Percentiles rank a stretch among this genome's conserved stretches.
phyloP scores from a whole-genome alignment of 1,284 basidiomycete genomes.

The Ustilago trichophora region DNA sequence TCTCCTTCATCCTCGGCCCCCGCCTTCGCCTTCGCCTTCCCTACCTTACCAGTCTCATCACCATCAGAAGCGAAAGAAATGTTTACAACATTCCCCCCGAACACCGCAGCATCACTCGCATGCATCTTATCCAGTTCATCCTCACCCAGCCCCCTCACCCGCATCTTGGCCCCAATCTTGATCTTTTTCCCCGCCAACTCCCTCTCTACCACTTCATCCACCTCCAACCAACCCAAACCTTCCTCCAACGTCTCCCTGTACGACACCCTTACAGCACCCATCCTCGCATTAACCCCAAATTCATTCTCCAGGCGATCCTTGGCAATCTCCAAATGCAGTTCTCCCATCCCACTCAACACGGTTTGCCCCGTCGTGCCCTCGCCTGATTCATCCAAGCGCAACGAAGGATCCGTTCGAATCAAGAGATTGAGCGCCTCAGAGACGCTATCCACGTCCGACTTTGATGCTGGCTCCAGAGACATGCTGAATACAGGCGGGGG shows the following conservation, averaged over 20 bases:
- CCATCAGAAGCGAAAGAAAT: conserved; percentile 16
- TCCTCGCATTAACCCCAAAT: conserved; percentile 80
- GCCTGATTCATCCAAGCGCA: conserved; percentile 71
- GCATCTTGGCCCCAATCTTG: conserved; percentile 40
- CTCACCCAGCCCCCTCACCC: conserved; percentile 33
- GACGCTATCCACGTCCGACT: conserved; percentile 76
- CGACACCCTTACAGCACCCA: conserved; percentile 80
- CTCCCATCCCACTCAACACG: conserved; percentile 82
- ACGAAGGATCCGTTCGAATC: conserved; percentile 84
- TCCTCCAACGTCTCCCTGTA: conserved; percentile 77
- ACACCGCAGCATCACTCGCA: conserved; percentile 14
- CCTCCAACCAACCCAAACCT: conserved; percentile 19
- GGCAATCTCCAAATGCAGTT: conserved; percentile 85
- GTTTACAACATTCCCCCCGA: conserved; percentile 52
- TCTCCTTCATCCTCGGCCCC: conserved; percentile 13
- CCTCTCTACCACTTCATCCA: conserved; percentile 50
- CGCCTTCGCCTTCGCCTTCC: not conserved
- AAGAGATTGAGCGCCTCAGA: conserved; percentile 78
- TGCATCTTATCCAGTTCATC: conserved; percentile 21
- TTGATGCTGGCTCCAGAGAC: conserved; percentile 60
- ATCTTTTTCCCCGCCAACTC: conserved; percentile 57
- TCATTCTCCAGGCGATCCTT: conserved; percentile 81
- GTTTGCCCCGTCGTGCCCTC: conserved; percentile 75
- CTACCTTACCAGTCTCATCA: not conserved
- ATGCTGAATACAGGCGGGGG: conserved; percentile 77